Evolutionary conservation across 163 green algal genomes (phyloP).

Genomic region (Scenedesmus sp.): DNA sequence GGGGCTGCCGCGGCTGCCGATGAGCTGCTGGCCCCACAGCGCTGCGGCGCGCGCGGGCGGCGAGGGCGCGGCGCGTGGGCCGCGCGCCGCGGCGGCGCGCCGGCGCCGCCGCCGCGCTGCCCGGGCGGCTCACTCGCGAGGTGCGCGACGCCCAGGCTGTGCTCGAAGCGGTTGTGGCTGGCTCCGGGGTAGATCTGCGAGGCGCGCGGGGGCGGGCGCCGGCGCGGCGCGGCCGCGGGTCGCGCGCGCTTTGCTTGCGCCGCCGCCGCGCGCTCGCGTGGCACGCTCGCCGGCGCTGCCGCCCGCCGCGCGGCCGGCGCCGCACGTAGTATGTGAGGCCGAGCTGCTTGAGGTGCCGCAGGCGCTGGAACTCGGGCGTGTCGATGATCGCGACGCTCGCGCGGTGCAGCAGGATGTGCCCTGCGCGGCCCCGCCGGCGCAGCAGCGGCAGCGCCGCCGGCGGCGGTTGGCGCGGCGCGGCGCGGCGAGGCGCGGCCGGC

Average conservation of each 20-base stretch:
- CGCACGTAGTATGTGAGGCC: slow-evolving; percentile 79
- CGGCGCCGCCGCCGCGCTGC: background rate
- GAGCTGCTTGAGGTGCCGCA: slow-evolving; percentile 89
- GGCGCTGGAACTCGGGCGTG: slow-evolving; percentile 85
- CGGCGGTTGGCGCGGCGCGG: no score
- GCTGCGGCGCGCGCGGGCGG: background rate
- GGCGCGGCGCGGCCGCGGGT: no score
- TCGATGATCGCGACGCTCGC: slow-evolving; percentile 74
- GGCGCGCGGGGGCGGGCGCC: background rate
- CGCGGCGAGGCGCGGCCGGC: no score
- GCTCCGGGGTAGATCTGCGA: slow-evolving; percentile 56
- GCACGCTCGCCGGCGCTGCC: no score
- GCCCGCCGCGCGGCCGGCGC: no score
- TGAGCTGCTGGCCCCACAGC: slow-evolving; percentile 27
- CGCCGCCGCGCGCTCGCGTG: no score
- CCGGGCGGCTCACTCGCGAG: slow-evolving; percentile 51
- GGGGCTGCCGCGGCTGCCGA: slow-evolving; percentile 2
- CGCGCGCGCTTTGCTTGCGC: no score
- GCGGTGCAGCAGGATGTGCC: slow-evolving; percentile 59
- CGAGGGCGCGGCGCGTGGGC: background rate
- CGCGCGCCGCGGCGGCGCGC: background rate
- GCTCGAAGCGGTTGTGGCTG: slow-evolving; percentile 75
- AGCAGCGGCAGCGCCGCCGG: background rate
- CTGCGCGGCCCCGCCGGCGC: background rate
- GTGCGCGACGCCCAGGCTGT: slow-evolving; percentile 76